Base-by-base conservation (phyloP, 2,329 filamentous ascomycete species). In the Botrytis medusae region DNA sequence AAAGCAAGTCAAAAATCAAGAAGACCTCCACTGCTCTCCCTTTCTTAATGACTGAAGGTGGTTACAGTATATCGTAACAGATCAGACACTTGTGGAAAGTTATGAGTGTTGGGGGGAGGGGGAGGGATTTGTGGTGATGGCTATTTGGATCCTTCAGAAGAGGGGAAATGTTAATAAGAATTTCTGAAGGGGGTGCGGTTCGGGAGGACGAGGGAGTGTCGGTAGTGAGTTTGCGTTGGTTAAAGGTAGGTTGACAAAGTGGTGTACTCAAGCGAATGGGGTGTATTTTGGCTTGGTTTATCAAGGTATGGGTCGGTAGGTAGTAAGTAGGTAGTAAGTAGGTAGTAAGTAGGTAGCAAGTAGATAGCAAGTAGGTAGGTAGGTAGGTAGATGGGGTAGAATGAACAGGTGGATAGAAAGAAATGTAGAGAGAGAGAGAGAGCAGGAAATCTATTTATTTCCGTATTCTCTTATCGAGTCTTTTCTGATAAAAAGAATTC, bases 21-120 rank as follows among this genome's bases (percentile, higher is more conserved):
- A 29, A 63, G 44, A 68, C 70, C 70, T 72, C 70, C 70, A 68
- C 62, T 68, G 34, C 70, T 60, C 70, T 68, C 71, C 75, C 72
- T 72, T 73, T 72, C 72, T 42, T 73, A 64, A 72, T 67, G 61
- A 48, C 73, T 63, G 68, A 71, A 37, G 32, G 40, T 59, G 51
- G 7, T 29, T 68, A 60, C 70, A 72, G 40, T 68, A 60, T 46
- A 42, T 72, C 69, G 70, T 71, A 54, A 72, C 46, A 60, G 40
- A 68, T 65, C 70, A 72, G 29, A 18, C 20, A 54, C 44, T 59
- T 34, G 25, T 32, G 2, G 51, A 59, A 65, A 46, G 61, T 34
- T 67, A 22, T 68, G 70, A 59, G 61, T 32, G 32, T 32, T 54
- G 69, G 42, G 54, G 20, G 48, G 3, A 22, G 6, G 46, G 12